These are phyloP conservation scores for Chlorella sp. DNA, from an alignment of 139 green algal genomes.

Conservation along the genomic window DNA sequence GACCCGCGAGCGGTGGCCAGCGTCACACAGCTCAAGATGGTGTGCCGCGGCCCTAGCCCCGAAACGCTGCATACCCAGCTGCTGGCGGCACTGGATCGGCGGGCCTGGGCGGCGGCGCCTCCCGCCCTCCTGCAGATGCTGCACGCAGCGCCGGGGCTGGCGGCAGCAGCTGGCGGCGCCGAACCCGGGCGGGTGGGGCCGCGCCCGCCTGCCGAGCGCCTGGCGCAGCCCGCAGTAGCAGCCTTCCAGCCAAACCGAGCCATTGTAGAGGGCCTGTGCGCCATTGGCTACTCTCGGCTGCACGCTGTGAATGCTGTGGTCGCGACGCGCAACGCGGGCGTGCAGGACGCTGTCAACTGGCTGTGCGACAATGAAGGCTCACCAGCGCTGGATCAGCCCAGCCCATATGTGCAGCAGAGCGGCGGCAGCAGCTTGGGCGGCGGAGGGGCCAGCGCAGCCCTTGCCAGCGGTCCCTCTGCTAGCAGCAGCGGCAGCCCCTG, in stretches of 20 bases:
- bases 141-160: background rate
- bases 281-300: constrained; percentile 44
- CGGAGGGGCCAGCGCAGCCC: background rate
- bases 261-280: constrained; percentile 34
- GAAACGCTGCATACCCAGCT: constrained; percentile 22
- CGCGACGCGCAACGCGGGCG: constrained; percentile 44
- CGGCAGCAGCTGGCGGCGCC: background rate
- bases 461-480: background rate
- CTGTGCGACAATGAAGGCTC: constrained; percentile 41
- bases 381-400: background rate
- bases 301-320: constrained; percentile 36
- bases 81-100: background rate
- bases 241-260: constrained; percentile 3
- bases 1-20: constrained; percentile 1
- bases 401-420: background rate
- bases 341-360: constrained; percentile 51
- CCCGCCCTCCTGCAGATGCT: constrained; percentile 30
- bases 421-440: background rate
- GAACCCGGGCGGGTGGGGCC: background rate
- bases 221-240: background rate
- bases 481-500: background rate
- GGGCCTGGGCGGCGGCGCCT: constrained; percentile 9
- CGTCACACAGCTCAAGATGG: constrained; percentile 13
- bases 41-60: constrained; percentile 13
- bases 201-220: background rate